phyloP scores from a whole-genome alignment of 2,329 filamentous ascomycete genomes.

The Oidium heveae region DNA sequence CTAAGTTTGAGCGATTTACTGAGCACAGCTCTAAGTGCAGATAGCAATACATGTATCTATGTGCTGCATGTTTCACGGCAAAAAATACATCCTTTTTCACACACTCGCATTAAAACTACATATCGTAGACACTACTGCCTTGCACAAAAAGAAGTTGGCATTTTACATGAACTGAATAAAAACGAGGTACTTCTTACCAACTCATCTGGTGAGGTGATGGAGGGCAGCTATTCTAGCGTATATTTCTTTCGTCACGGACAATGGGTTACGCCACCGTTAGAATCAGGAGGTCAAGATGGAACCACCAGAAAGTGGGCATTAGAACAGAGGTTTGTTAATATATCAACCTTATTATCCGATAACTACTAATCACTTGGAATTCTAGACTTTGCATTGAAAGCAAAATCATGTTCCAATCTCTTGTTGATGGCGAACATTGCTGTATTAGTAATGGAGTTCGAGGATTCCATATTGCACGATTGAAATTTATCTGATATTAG shows the following conservation, averaged over 20 bases:
- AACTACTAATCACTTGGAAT: no score
- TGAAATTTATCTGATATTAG: background rate
- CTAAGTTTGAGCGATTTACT: background rate
- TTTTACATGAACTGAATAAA: constrained; percentile 21
- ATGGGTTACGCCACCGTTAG: constrained; percentile 66
- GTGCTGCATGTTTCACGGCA: background rate
- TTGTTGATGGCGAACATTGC: constrained; percentile 50
- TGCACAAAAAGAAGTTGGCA: constrained; percentile 35
- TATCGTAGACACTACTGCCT: constrained; percentile 43
- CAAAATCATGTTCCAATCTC: constrained; percentile 27
- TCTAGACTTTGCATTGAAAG: constrained; percentile 42
- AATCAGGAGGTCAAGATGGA: constrained; percentile 57
- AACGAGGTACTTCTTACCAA: constrained; percentile 60
- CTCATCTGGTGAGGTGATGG: constrained; percentile 40
- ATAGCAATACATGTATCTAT: background rate
- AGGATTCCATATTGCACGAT: constrained; percentile 38
- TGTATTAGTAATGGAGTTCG: constrained; percentile 78
- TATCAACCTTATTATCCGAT: no score
- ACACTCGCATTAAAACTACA: constrained; percentile 73
- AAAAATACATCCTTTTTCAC: constrained; percentile 31
- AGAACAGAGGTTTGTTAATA: constrained; percentile 24
- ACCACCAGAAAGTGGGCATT: constrained; percentile 70
- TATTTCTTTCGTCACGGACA: constrained; percentile 49
- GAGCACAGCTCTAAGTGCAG: background rate
- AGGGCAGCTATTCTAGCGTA: constrained; percentile 59